phyloP scores from a whole-genome alignment of 2,329 filamentous ascomycete genomes.

The Sordariomycetes sp. region DNA sequence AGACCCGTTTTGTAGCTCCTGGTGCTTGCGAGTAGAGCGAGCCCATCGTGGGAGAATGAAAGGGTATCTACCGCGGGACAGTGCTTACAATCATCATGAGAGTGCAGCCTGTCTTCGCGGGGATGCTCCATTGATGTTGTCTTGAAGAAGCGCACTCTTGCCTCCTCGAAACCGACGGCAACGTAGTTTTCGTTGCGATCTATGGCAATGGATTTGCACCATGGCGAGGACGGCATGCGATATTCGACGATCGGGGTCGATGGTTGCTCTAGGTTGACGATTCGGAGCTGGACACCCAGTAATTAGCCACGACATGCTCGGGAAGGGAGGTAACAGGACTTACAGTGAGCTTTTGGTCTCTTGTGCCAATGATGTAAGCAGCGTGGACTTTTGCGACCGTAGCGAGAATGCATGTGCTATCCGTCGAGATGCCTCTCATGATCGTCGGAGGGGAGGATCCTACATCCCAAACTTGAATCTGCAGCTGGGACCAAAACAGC shows the following conservation, averaged over 20 bases:
- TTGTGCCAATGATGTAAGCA: conserved; percentile 28
- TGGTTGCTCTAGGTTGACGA: conserved; percentile 23
- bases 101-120: conserved; percentile 25
- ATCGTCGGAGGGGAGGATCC: conserved; percentile 23
- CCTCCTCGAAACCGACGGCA: conserved; percentile 28
- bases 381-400: conserved; percentile 24
- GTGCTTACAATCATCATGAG: conserved; percentile 21
- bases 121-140: conserved; percentile 20
- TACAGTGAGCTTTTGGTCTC: conserved; percentile 31
- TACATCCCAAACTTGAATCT: conserved; percentile 28
- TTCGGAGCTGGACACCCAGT: conserved; percentile 18
- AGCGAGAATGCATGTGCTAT: conserved; percentile 27
- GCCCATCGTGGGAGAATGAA: conserved; percentile 28
- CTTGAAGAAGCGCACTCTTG: conserved; percentile 28
- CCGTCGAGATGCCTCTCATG: conserved; percentile 20
- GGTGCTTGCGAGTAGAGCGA: conserved; percentile 26
- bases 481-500: conserved; percentile 26
- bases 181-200: conserved; percentile 28
- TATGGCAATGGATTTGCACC: conserved; percentile 28
- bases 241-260: conserved; percentile 22
- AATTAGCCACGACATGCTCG: background rate
- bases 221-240: conserved; percentile 24
- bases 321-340: conserved; percentile 4
- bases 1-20: conserved; percentile 20
- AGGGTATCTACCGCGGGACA: conserved; percentile 29